Evolutionary conservation across 306 rosid genomes (phyloP), one percentile per base, ranked within the genome.

Genomic region (Albizia julibrissin): DNA sequence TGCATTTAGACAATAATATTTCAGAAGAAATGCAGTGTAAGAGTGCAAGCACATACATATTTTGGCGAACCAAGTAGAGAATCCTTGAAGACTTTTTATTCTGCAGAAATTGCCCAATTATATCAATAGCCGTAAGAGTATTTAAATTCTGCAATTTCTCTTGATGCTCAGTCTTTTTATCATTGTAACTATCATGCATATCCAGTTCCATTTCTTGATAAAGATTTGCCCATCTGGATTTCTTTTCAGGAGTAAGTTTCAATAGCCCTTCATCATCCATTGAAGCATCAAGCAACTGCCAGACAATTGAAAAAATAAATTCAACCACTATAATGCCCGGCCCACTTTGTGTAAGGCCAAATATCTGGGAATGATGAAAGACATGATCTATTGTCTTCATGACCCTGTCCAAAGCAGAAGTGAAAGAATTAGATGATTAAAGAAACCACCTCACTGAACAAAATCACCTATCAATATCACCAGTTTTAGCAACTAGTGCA

Each of bases 211-310:
- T 90, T 80, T 91, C 98, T 78, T 86, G 93, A 79, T 89, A 87
- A 64, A 87, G 83, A 52, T 80, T 71, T 34, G 83, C 80, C 98
- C 98, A 95, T 83, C n/a, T 90, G 82, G 91, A 92, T 78, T 85
- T 88, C 87, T 92, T 89, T 69, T 91, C 94, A 43, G 75, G 78
- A 59, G 88, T 84, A 77, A 66, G 88, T 84, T 92, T 91, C 74
- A 95, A 81, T 83, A 95, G 79, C 70, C 99, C 98, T 87, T 95
- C 98, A 68, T 95, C 97, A 43, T 80, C 97, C 80, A 95, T 86
- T 43, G 92, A 89, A 19, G 99, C 97, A 84, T 95, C 99, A 86
- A 95, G 92, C 84, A 95, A 89, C 84, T 93, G 98, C 92, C 93
- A 91, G 84, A 88, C 93, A 84, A 85, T 81, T 59, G 97, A 91